Evolutionary conservation across 2,329 filamentous ascomycete species (phyloP).

Genomic region (Hawksworthiomyces lignivorus): DNA sequence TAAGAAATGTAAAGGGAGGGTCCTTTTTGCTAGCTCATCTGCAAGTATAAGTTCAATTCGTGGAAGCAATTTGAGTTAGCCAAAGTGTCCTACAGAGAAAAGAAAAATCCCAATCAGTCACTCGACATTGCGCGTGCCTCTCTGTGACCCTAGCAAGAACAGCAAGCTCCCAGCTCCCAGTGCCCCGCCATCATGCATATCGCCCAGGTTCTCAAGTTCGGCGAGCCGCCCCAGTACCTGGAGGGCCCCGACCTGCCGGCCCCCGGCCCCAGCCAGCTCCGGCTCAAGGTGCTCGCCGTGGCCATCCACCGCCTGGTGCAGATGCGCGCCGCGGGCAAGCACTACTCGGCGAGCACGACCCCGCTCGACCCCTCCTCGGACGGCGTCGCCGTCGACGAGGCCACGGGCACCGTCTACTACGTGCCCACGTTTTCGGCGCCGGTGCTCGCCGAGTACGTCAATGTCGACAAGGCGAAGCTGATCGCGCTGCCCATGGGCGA

Average conservation of each 20-base stretch:
- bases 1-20: no score
- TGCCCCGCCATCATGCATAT: neutral
- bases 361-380: slow-evolving; percentile 47
- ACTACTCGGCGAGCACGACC: slow-evolving; percentile 41
- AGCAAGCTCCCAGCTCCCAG: no score
- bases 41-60: no score
- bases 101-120: no score
- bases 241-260: slow-evolving; percentile 11
- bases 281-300: slow-evolving; percentile 43
- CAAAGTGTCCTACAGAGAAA: no score
- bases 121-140: no score
- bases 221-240: slow-evolving; percentile 10
- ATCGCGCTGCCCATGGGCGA: slow-evolving; percentile 34
- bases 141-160: no score
- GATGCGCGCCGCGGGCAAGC: slow-evolving; percentile 42
- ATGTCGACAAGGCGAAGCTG: slow-evolving; percentile 31
- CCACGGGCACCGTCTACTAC: slow-evolving; percentile 42
- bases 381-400: slow-evolving; percentile 39
- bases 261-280: slow-evolving; percentile 22
- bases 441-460: slow-evolving; percentile 38
- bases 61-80: no score
- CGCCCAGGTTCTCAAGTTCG: slow-evolving; percentile 10
- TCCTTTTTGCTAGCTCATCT: no score
- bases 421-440: slow-evolving; percentile 31
- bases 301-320: slow-evolving; percentile 48